Base-by-base conservation (phyloP, 2,329 filamentous ascomycete genomes). In the Lachnellula arida region DNA sequence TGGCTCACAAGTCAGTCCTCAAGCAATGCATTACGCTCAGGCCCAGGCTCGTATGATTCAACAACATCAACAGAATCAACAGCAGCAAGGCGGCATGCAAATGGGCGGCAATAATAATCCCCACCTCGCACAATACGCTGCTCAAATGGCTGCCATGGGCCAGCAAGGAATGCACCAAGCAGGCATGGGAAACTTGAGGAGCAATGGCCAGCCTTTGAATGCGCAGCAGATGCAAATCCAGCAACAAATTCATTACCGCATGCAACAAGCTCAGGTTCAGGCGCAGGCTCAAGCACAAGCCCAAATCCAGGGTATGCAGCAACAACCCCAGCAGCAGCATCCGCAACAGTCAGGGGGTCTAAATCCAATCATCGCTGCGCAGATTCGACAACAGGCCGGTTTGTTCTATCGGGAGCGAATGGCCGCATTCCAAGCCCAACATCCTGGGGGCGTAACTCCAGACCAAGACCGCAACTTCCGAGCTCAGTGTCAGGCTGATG, bases 201-300 rank as follows among this genome's bases (percentile, higher is more conserved):
- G 57, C n/a, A 60, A 70, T 73, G 64, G 69, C 72, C 40, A 71
- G 69, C 17, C 42, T 55, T 65, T 53, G 67, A 47, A 72, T 73
- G 2, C 65, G 46, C 61, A 61, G 44, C 63, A 66, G 66, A 76
- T 77, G 61, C 60, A 65, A 43, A 60, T 63, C 15, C 62, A 63
- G 22, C 61, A 64, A 46, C 52, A 54, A 51, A 55, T 56, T 12
- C 44, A 44, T 14, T 44, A 19, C 19, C 55, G 55, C 34, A 65
- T 67, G 58, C 65, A 65, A 40, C 62, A 64, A 5, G 65, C 68
- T 17, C 53, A 56, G 40, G 49, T 40, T n/a, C 57, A 56, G 25
- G 47, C 54, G 19, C 61, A 64, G 39, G 58, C 40, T 35, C 54
- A 57, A 37, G 54, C 43, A 12, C 56, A 58, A 28, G 50, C 54